Base-by-base conservation (phyloP, 129 eudicot species). In the Heracleum sosnowskyi region DNA sequence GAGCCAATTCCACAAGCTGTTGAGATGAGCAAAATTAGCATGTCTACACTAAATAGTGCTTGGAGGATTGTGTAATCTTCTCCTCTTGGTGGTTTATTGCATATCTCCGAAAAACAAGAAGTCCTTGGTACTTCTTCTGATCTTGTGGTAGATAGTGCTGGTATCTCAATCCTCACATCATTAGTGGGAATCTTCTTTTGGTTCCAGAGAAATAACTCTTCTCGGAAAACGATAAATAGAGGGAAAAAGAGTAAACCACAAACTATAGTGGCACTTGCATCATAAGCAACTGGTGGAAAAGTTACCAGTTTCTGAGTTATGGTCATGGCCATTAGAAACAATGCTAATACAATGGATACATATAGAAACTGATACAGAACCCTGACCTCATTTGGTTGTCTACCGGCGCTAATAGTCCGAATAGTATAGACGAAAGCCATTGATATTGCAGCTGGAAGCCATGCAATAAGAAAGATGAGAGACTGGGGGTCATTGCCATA, bases 401-500 rank as follows among this genome's bases (percentile, higher is more conserved):
- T 71, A 5, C 42, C 75, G 16, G 40, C 85, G 41, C 84, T 83
- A 31, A 91, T 82, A 18, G 76, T 82, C 11, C 94, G 73, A 33
- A 95, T 88, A 0, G 89, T 90, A 60, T 83, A 87, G 11, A 90
- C 91, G 5, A 91, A 91, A 33, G 87, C 85, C 46, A 90, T 84
- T 2, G 91, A 88, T 8, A 91, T 16, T 2, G 88, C 98, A 1
- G 98, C 96, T 0, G 97, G 98, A 9, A 95, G 92, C 97, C 98
- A 95, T 10, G 92, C 97, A 8, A 95, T 88, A 20, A 95, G 83
- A 1, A 91, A 81, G 15, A 95, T 90, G 7, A 91, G 81, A 0
- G 91, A 82, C 39, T 88, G 89, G 0, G 94, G 80, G 74, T 94
- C 97, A 35, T 85, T 78, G 1, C 98, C 98, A 45, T 91, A 91